Evolutionary conservation across 2,329 filamentous ascomycete species (phyloP).

Genomic region (Phyllosticta citribraziliensis): DNA sequence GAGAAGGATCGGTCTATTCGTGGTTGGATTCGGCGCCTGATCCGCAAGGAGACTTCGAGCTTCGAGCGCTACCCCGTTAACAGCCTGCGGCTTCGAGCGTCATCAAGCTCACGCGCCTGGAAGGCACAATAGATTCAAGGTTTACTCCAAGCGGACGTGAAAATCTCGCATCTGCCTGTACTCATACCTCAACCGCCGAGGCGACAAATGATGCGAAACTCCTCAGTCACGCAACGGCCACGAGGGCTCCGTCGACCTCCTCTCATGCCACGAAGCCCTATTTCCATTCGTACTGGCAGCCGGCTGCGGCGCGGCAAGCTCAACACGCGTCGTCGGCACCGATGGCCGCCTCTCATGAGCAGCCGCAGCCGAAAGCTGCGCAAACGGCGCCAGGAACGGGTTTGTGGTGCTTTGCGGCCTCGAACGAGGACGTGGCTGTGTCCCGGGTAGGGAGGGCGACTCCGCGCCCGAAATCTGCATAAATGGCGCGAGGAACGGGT

Average conservation of each 20-base stretch:
- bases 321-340: neutral
- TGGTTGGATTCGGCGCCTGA: too few species aligned
- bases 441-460: neutral
- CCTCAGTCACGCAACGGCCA: neutral
- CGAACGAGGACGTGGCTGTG: neutral
- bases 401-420: neutral
- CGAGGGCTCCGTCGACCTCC: neutral
- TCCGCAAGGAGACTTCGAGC: too few species aligned
- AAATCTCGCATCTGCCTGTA: too few species aligned
- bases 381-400: neutral
- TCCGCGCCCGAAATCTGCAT: neutral
- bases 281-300: neutral
- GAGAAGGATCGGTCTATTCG: too few species aligned
- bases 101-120: too few species aligned
- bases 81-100: too few species aligned
- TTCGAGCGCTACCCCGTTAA: too few species aligned
- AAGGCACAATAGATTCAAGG: too few species aligned
- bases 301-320: neutral
- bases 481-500: neutral
- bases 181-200: too few species aligned
- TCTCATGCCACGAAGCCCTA: neutral
- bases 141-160: too few species aligned
- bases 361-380: neutral
- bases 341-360: neutral
- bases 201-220: neutral